Evolutionary conservation across 2,329 filamentous ascomycete species (phyloP).

Genomic region (Tolypocladium endophyticum): DNA sequence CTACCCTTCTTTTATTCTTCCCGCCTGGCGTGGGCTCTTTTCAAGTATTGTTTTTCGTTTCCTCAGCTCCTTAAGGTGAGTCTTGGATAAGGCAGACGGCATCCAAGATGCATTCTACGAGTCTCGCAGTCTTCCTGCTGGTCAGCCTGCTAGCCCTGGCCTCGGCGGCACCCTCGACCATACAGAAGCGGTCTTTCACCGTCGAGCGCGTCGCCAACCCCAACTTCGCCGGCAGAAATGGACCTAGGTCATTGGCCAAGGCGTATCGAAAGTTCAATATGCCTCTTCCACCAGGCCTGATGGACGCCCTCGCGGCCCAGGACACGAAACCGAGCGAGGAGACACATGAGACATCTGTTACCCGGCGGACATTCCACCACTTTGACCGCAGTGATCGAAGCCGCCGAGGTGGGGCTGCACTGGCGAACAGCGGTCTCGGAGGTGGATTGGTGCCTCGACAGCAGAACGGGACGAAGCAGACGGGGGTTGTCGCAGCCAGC

Average conservation of each 20-base stretch:
- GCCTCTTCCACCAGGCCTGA: constrained; percentile 30
- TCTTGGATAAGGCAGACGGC: not conserved
- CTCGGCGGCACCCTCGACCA: constrained; percentile 30
- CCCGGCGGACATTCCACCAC: not conserved
- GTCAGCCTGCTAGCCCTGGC: constrained; percentile 36
- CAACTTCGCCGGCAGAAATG: constrained; percentile 44
- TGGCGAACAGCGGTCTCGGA: not conserved
- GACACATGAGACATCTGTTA: too few species aligned
- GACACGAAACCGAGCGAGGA: constrained; percentile 1
- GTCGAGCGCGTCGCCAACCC: constrained; percentile 46
- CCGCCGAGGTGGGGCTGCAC: not conserved
- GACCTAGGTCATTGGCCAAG: constrained; percentile 51
- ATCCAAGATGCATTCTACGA: constrained; percentile 6
- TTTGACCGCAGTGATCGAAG: not conserved
- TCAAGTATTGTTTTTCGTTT: not conserved
- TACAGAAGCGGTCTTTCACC: constrained; percentile 49
- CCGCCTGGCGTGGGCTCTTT: constrained; percentile 1
- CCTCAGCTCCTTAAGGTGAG: not conserved
- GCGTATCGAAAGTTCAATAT: constrained; percentile 60
- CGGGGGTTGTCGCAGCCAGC: constrained; percentile 48
- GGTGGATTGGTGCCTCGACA: not conserved
- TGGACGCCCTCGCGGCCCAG: constrained; percentile 23
- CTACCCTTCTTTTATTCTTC: not conserved
- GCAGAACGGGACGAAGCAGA: constrained; percentile 8
- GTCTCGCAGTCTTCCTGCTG: constrained; percentile 19